A percentile compares a stretch with the other conserved stretches of the same genome.
phyloP scores from a whole-genome alignment of 345 rosid genomes.

The Moricandia moricandioides region DNA sequence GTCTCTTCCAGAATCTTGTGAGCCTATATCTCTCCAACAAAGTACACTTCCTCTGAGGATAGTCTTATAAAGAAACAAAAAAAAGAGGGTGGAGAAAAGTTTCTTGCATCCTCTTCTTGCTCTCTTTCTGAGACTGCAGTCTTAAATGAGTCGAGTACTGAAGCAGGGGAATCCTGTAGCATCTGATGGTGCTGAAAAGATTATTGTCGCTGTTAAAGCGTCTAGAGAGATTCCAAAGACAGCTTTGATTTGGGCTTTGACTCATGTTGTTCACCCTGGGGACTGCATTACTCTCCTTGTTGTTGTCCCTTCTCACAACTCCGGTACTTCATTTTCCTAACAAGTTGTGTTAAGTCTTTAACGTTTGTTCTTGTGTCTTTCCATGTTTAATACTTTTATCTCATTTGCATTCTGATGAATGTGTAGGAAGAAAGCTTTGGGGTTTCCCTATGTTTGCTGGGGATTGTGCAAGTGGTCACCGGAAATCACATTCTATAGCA shows the following conservation, averaged over 20 bases:
- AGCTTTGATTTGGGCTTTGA: conserved; percentile 96
- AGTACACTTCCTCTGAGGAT: conserved; percentile 12
- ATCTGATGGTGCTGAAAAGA: conserved; percentile 71
- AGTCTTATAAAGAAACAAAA: no score
- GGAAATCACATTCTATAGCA: conserved; percentile 68
- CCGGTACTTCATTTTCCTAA: conserved; percentile 45
- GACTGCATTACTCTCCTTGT: conserved; percentile 92
- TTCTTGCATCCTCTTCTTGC: no score
- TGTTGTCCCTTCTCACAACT: conserved; percentile 75
- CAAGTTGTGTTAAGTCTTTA: no score
- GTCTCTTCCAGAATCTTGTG: conserved; percentile 22
- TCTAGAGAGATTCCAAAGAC: conserved; percentile 92
- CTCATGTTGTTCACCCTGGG: conserved; percentile 96
- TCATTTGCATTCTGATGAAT: conserved; percentile 8
- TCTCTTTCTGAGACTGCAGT: no score
- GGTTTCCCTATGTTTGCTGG: conserved; percentile 97
- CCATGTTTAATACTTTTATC: neutral
- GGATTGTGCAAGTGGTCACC: conserved; percentile 87
- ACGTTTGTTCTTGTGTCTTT: neutral
- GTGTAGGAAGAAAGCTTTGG: conserved; percentile 81
- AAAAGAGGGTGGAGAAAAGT: neutral
- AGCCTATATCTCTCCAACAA: conserved; percentile 16
- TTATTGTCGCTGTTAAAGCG: conserved; percentile 93
- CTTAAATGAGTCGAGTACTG: conserved; percentile 59
- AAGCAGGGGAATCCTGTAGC: conserved; percentile 43